Base-by-base conservation (phyloP, 495 filamentous ascomycete species). In the Aspergillus ellipticus region DNA sequence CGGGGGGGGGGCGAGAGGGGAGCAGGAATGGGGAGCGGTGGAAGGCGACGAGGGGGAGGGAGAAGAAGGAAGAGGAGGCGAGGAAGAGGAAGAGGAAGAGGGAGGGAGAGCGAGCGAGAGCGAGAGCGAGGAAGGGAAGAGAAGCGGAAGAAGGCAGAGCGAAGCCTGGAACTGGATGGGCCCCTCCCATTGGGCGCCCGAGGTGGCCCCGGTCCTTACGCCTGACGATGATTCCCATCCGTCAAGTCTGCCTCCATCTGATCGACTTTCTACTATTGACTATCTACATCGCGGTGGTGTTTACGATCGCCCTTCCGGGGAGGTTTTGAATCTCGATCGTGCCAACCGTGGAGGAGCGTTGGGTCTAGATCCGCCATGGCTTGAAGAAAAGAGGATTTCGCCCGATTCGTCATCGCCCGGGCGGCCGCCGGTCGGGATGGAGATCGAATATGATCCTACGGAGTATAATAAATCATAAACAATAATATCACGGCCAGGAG, bases 51-150 rank as follows among this genome's bases (percentile, higher is more conserved):
- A 29, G 13, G 45, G 24, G 64, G 63, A 48, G 45, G 62, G 57
- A 59, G 16, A 15, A 10, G 24, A 29, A 16, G 64, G 62, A 16
- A 20, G n/a, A 22, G 20, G 9, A 24, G 51, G 35, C 43, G 20
- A 29, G 22, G 53, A 42, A 53, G 42, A 17, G 39, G 21, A 22
- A 28, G 55, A 42, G 49, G 53, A 59, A 56, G 57, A 55, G 31
- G 64, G 59, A 61, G 69, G 65, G 61, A 63, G 64, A 66, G 29
- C n/a, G n/a, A n/a, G n/a, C n/a, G n/a, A n/a, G n/a, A n/a, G n/a
- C n/a, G n/a, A n/a, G n/a, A n/a, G 9, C 19, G 33, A 29, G 48
- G 63, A 60, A 64, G 69, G 64, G 61, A 67, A 57, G 53, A 59
- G 55, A 65, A 57, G 59, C 60, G 28, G 64, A 57, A 56, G 63